Evolutionary conservation across 495 filamentous ascomycete genomes (phyloP).

Genomic region (Podospora pseudocomata): DNA sequence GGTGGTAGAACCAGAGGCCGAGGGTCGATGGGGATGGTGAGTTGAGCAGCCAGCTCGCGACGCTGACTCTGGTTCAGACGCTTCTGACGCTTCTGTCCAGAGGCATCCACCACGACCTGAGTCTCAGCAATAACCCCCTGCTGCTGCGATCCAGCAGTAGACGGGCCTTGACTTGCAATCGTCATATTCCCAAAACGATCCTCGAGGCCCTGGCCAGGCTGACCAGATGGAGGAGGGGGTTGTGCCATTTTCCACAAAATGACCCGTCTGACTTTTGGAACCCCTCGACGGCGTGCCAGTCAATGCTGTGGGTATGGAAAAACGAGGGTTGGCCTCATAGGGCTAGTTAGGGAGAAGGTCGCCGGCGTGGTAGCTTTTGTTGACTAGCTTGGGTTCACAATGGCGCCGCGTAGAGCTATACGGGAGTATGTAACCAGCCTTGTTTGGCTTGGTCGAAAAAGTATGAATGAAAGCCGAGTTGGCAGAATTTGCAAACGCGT

Average conservation of each 20-base stretch:
- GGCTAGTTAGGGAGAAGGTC: not conserved
- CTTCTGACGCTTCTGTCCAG: slow-evolving; percentile 33
- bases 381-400: not conserved
- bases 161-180: not conserved
- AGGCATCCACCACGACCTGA: not conserved
- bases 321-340: not conserved
- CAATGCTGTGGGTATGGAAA: not conserved
- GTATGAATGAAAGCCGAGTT: not conserved
- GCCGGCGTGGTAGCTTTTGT: not conserved
- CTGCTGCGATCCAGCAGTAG: not conserved
- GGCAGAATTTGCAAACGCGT: not conserved
- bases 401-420: no score
- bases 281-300: not conserved
- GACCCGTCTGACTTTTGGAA: not conserved
- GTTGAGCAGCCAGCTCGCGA: slow-evolving; percentile 51
- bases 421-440: no score
- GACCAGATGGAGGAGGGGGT: not conserved
- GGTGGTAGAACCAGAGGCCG: slow-evolving; percentile 28
- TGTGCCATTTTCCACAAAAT: not conserved
- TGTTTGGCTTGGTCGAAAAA: no score
- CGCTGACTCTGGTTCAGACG: slow-evolving; percentile 55
- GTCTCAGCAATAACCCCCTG: not conserved
- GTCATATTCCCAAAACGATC: not conserved
- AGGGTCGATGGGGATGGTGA: slow-evolving; percentile 49
- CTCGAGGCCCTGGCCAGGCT: not conserved